A percentile compares a stretch with the other conserved stretches of the same genome.
phyloP scores from a whole-genome alignment of 257 asterid species.

The Nemophila menziesii region DNA sequence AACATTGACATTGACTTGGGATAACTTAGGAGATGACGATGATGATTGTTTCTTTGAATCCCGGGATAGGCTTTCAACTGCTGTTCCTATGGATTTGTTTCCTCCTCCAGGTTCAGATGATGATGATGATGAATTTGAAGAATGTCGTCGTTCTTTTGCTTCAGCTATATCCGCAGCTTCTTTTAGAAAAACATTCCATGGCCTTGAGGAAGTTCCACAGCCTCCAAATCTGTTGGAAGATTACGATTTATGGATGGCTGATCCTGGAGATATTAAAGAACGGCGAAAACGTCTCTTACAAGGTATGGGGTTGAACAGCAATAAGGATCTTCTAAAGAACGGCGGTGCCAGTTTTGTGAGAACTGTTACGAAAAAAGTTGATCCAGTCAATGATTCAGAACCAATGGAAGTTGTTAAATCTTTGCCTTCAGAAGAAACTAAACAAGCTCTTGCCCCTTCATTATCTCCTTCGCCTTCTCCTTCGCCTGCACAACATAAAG shows the following conservation, averaged over 20 bases:
- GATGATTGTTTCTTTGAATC: conserved; percentile 80
- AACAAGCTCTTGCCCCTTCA: conserved; percentile 1
- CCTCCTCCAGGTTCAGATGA: conserved; percentile 39
- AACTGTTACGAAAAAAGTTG: conserved; percentile 15
- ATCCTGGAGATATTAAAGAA: conserved; percentile 20
- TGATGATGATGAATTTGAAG: conserved; percentile 56
- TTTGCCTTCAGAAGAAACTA: conserved; percentile 12
- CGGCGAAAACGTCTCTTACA: conserved; percentile 18
- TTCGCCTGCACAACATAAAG: conserved; percentile 13
- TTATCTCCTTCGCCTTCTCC: neutral
- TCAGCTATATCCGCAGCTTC: conserved; percentile 45
- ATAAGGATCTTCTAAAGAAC: conserved; percentile 10
- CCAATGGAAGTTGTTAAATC: conserved; percentile 8
- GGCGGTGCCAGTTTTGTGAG: conserved; percentile 6
- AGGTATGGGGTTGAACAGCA: conserved; percentile 19
- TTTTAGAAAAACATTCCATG: conserved; percentile 11
- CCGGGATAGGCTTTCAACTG: conserved; percentile 40
- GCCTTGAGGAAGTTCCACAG: conserved; percentile 10
- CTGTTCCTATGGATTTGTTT: conserved; percentile 34
- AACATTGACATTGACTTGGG: conserved; percentile 88
- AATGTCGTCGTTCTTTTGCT: conserved; percentile 62
- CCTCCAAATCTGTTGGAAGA: conserved; percentile 22
- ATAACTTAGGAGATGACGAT: conserved; percentile 49
- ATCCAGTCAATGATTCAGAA: neutral
- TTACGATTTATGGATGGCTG: conserved; percentile 84